Conservation (phyloP, 352 stramenopile species). For the Globisporangium nodosum region DNA sequence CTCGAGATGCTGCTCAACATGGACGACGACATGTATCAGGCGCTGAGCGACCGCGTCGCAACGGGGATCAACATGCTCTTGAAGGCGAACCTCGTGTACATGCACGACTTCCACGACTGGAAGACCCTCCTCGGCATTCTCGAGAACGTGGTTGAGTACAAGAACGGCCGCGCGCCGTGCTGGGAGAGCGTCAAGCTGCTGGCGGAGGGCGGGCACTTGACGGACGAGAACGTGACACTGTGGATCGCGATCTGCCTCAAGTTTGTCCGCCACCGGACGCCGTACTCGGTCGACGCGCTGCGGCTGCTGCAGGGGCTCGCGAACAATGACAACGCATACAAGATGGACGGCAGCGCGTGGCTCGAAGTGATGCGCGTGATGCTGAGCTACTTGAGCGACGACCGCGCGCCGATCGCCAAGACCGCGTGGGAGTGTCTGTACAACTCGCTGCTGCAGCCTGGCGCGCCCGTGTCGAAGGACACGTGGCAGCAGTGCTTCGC, state of each 20-base stretch:
- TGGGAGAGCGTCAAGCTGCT: constrained; percentile 77
- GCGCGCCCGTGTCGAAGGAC: constrained; percentile 56
- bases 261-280: constrained; percentile 75
- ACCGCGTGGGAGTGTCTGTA: constrained; percentile 82
- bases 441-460: constrained; percentile 71
- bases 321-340: constrained; percentile 68
- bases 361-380: constrained; percentile 85
- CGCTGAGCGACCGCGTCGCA: constrained; percentile 71
- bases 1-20: constrained; percentile 67
- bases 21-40: constrained; percentile 79
- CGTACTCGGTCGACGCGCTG: constrained; percentile 70
- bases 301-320: constrained; percentile 69
- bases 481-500: constrained; percentile 84
- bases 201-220: constrained; percentile 62
- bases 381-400: constrained; percentile 78
- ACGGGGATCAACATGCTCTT: constrained; percentile 80
- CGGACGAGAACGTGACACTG: constrained; percentile 71
- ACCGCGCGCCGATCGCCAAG: constrained; percentile 69
- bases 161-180: constrained; percentile 59
- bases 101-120: constrained; percentile 83
- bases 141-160: constrained; percentile 74
- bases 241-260: constrained; percentile 79
- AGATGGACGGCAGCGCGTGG: constrained; percentile 67
- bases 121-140: constrained; percentile 67
- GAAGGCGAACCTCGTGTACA: constrained; percentile 86